A percentile compares a stretch with the other conserved stretches of the same genome.
Conservation (phyloP, 805 yeast species). For the Wickerhamiella domercqiae region DNA sequence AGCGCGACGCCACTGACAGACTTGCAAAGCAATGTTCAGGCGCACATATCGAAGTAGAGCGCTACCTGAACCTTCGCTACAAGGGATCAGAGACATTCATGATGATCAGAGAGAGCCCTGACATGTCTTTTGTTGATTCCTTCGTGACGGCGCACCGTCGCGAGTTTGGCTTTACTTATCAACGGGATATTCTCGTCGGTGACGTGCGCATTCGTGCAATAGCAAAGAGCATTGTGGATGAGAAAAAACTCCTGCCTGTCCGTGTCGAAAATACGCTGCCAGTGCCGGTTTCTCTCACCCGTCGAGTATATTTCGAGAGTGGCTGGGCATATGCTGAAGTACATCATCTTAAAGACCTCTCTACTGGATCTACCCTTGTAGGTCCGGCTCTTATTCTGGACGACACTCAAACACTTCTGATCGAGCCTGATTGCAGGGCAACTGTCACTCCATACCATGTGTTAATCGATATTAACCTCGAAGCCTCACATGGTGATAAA, state of each 20-base stretch:
- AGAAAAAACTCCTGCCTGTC: slow-evolving; percentile 5
- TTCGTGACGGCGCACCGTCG: slow-evolving; percentile 44
- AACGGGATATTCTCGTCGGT: slow-evolving; percentile 46
- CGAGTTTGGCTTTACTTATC: slow-evolving; percentile 60
- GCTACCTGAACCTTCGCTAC: slow-evolving; percentile 62
- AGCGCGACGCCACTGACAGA: slow-evolving; percentile 28
- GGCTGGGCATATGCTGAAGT: slow-evolving; percentile 38
- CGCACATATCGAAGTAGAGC: slow-evolving; percentile 34
- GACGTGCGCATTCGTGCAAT: slow-evolving; percentile 59
- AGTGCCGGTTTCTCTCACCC: slow-evolving; percentile 13
- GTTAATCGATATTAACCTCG: slow-evolving; percentile 27
- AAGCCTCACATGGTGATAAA: slow-evolving; percentile 7
- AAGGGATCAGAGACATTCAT: slow-evolving; percentile 81
- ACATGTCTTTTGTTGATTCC: slow-evolving; percentile 20
- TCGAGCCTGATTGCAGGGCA: slow-evolving; percentile 48
- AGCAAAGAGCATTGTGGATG: slow-evolving; percentile 2
- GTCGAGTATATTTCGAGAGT: slow-evolving; percentile 42
- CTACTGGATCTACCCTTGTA: slow-evolving; percentile 34
- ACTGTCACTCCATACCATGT: slow-evolving; percentile 46
- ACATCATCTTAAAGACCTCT: slow-evolving; percentile 38
- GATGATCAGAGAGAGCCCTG: slow-evolving; percentile 32
- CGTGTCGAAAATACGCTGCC: neutral
- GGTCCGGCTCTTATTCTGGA: slow-evolving; percentile 76
- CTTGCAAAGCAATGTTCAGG: slow-evolving; percentile 39
- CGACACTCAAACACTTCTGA: slow-evolving; percentile 64